A percentile compares a stretch with the other conserved stretches of the same genome.
These are phyloP conservation scores for Amylocarpus encephaloides DNA, from an alignment of 2,329 filamentous ascomycete species.

Conservation along the genomic window DNA sequence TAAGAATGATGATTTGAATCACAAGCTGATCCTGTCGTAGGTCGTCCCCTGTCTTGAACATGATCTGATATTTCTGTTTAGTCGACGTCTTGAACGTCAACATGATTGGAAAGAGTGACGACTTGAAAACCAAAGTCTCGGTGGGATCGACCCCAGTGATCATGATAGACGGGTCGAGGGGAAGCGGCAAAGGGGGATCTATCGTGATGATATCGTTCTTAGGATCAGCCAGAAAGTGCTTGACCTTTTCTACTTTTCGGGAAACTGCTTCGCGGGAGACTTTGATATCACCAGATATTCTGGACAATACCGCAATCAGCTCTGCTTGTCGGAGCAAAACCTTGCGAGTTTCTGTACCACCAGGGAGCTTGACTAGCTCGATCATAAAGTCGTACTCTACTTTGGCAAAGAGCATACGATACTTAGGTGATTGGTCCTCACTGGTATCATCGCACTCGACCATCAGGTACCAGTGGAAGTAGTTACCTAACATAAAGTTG, in stretches of 20 bases:
- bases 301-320: conserved; percentile 77
- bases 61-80: conserved; percentile 77
- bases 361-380: conserved; percentile 66
- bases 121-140: conserved; percentile 90
- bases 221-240: conserved; percentile 76
- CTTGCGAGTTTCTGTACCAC: conserved; percentile 67
- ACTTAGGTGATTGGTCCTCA: conserved; percentile 64
- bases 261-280: conserved; percentile 65
- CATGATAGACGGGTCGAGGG: conserved; percentile 76
- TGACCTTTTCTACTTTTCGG: conserved; percentile 77
- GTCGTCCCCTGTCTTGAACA: conserved; percentile 97
- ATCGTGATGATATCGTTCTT: conserved; percentile 83
- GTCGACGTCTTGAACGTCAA: conserved; percentile 79
- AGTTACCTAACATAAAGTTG: conserved; percentile 88
- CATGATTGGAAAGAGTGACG: conserved; percentile 83
- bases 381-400: conserved; percentile 96
- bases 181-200: conserved; percentile 79
- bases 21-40: conserved; percentile 94
- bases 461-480: conserved; percentile 97
- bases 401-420: conserved; percentile 82
- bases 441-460: conserved; percentile 81
- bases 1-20: conserved; percentile 94
- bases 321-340: conserved; percentile 82
- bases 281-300: conserved; percentile 83
- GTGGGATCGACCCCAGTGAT: conserved; percentile 77